Evolutionary conservation across 2,329 filamentous ascomycete genomes (phyloP), one percentile per base, ranked within the genome.

Genomic region (Cylindrodendrum hubeiense): DNA sequence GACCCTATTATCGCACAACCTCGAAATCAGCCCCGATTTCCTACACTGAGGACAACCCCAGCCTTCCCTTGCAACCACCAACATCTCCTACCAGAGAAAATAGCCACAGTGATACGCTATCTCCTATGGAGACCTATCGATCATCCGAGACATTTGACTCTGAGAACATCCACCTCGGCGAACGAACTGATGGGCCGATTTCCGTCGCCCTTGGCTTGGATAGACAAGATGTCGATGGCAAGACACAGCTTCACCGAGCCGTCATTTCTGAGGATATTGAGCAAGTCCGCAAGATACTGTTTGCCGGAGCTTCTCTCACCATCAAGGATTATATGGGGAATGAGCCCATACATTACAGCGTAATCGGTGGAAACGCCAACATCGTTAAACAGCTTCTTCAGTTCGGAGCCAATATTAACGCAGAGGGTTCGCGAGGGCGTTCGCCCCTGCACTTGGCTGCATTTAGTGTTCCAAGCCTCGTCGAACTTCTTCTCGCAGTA

Each of bases 371-470:
- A 4, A 10, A 28, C 1, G 12, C 12, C 13, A 22, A 15, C 8
- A 50, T 61, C 6, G 33, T 50, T 33, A 2, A 34, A 15, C 51
- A 55, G 12, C n/a, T 61, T 15, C 19, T 61, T 12, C 10, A 5
- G 19, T 61, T 50, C 6, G 51, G 59, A 15, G 33, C 59, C 10
- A 10, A 33, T 3, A 9, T 56, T 5, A 28, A 62, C 12, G n/a
- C 3, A 4, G 43, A 34, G 34, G 37, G 37, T 12, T 7, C 9
- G 9, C 6, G 26, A 3, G 59, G 59, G 10, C 33, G 44, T 21
- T 24, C 59, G 1, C 59, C 59, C 15, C 43, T 62, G 2, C 59
- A 62, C n/a, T 21, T 55, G 15, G 58, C 51, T 2, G 17, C 15
- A 8, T 26, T 13, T 3, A 21, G n/a, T 13, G 6, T 6, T 6